Base-by-base conservation (phyloP, 106 monocot species). In the Narthecium ossifragum region DNA sequence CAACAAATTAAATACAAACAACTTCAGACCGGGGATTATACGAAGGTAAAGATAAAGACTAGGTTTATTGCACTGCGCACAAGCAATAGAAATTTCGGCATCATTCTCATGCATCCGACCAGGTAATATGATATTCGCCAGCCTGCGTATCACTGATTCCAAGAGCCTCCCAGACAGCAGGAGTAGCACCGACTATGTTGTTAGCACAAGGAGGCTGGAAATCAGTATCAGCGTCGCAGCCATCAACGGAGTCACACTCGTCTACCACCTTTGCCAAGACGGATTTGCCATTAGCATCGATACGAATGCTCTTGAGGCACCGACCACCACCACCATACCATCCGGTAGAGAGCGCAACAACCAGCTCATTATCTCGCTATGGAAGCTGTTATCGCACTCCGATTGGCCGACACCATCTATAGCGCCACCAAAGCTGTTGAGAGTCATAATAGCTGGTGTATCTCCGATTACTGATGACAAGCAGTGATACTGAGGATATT, bases 331-430 rank as follows among this genome's bases (percentile, higher is more conserved):
- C 22, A 24, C 23, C 21, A 12, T 34, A 71, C 71, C 71, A 71
- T 12, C 71, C 62, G 9, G 71, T 63, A n/a, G 71, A 59, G 12
- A 59, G 59, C 2, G 59, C 59, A 3, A 59, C 59, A 10, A 59
- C 59, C 38, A 40, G 5, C 40, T 71, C 71, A 0, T 49, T 17
- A 39, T 71, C n/a, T n/a, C 60, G 23, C 26, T 28, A 38, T 71
- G 71, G 31, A 30, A 71, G 15, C 52, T 10, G 21, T 20, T 39
- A 53, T 71, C 71, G 26, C 71, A 71, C 53, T 54, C 53, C 3
- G 71, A 71, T 2, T 13, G 24, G 43, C 54, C 71, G 15, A 62
- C 71, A 24, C 71, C 71, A 20, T 63, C 63, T 0, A 62, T 45
- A 5, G 55, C 63, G 8, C 47, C 46, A 26, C 18, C 46, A 38